Evolutionary conservation across 2,329 filamentous ascomycete genomes (phyloP).

Genomic region (Cladosporium oxysporum): DNA sequence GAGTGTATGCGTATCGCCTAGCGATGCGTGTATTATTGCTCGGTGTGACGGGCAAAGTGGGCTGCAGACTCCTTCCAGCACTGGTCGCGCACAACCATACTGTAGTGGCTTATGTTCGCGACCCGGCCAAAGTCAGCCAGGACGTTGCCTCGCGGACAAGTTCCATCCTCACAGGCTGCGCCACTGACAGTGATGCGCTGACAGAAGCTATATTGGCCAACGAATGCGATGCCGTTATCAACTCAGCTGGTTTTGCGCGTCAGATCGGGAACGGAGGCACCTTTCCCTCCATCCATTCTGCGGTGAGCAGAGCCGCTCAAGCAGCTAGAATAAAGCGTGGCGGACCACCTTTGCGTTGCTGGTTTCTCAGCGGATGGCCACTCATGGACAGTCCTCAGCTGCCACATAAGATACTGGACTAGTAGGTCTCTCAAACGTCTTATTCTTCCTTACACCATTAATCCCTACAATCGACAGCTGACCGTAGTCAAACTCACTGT

Average conservation of each 20-base stretch:
- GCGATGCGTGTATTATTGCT: conserved; percentile 36
- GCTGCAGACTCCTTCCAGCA: conserved; percentile 23
- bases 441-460: background rate
- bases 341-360: conserved; percentile 27
- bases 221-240: conserved; percentile 44
- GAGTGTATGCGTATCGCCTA: conserved; percentile 32
- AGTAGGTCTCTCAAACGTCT: conserved; percentile 31
- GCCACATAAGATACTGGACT: conserved; percentile 37
- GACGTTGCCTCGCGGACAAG: conserved; percentile 37
- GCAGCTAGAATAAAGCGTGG: conserved; percentile 41
- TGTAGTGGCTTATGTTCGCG: conserved; percentile 44
- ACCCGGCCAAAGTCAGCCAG: conserved; percentile 32
- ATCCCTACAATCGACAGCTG: background rate
- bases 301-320: conserved; percentile 15
- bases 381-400: background rate
- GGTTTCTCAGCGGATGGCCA: background rate
- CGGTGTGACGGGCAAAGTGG: conserved; percentile 26
- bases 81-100: conserved; percentile 40
- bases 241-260: conserved; percentile 43
- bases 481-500: background rate
- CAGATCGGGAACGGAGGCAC: conserved; percentile 28
- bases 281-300: conserved; percentile 40
- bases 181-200: conserved; percentile 39
- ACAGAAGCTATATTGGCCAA: conserved; percentile 40
- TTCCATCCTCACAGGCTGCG: conserved; percentile 42